These are phyloP conservation scores for Salvia miltiorrhiza DNA, from an alignment of 257 asterid genomes.

Conservation along the genomic window DNA sequence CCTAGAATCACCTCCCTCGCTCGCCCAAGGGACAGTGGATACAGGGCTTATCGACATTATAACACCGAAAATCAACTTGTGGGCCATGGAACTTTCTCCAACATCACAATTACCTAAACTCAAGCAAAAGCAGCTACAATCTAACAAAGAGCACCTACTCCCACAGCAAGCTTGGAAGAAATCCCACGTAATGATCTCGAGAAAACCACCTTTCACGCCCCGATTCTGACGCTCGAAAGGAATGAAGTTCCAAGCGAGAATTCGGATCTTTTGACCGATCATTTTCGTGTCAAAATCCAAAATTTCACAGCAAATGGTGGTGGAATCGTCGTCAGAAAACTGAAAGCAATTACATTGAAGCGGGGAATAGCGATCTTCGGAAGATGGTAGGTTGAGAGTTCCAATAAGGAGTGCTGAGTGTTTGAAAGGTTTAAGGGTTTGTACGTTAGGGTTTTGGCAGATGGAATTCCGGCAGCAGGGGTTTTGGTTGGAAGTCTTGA, in stretches of 20 bases:
- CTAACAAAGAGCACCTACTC: slow-evolving; percentile 22
- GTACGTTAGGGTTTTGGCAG: slow-evolving; percentile 25
- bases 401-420: slow-evolving; percentile 49
- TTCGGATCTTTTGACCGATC: slow-evolving; percentile 40
- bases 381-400: slow-evolving; percentile 49
- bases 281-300: slow-evolving; percentile 47
- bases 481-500: slow-evolving; percentile 6
- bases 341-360: slow-evolving; percentile 52
- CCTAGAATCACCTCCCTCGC: slow-evolving; percentile 18
- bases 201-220: slow-evolving; percentile 47
- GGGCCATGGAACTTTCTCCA: slow-evolving; percentile 22
- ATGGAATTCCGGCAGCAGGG: slow-evolving; percentile 11
- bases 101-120: slow-evolving; percentile 24
- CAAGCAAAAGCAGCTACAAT: slow-evolving; percentile 34
- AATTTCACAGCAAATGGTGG: slow-evolving; percentile 67
- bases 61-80: slow-evolving; percentile 40
- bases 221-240: slow-evolving; percentile 36
- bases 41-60: slow-evolving; percentile 70
- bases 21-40: slow-evolving; percentile 50
- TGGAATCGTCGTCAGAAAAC: slow-evolving; percentile 62
- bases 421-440: slow-evolving; percentile 55
- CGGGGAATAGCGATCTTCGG: neutral
- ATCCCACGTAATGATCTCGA: slow-evolving; percentile 81
- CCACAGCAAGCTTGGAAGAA: slow-evolving; percentile 23
- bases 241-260: slow-evolving; percentile 74